A percentile compares a stretch with the other conserved stretches of the same genome.
phyloP scores from a whole-genome alignment of 2,329 filamentous ascomycete genomes.

The Dactylonectria macrodidyma region DNA sequence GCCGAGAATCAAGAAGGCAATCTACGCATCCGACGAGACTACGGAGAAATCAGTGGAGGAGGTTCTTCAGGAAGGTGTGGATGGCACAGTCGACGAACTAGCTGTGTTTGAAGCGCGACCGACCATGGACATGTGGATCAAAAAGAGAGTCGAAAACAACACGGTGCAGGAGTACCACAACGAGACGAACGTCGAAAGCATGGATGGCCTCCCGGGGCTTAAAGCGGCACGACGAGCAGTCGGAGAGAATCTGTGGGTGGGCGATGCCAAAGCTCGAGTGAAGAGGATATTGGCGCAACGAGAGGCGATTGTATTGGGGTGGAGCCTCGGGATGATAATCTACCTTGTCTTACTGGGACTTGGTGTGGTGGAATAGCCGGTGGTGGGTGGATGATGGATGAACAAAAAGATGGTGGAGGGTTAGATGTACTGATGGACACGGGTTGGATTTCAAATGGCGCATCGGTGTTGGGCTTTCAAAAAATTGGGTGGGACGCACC shows the following conservation, averaged over 20 bases:
- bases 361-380: constrained; percentile 38
- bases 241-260: constrained; percentile 63
- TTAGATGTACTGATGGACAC: constrained; percentile 28
- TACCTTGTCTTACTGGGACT: constrained; percentile 47
- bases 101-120: constrained; percentile 67
- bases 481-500: constrained; percentile 20
- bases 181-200: constrained; percentile 67
- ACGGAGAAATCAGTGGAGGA: constrained; percentile 41
- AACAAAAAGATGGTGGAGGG: constrained; percentile 10
- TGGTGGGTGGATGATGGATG: constrained; percentile 34
- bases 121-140: constrained; percentile 68
- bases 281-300: constrained; percentile 49
- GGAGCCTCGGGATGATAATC: constrained; percentile 50
- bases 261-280: constrained; percentile 53
- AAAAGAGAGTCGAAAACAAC: constrained; percentile 64
- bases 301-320: constrained; percentile 52
- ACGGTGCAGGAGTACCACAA: constrained; percentile 69
- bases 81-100: constrained; percentile 52
- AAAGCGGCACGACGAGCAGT: constrained; percentile 64
- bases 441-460: constrained; percentile 26
- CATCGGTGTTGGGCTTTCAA: constrained; percentile 26
- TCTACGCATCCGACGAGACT: constrained; percentile 52
- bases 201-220: constrained; percentile 73
- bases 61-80: constrained; percentile 45
- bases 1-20: constrained; percentile 63